These are phyloP conservation scores for Fistulifera solaris DNA, from an alignment of 108 stramenopile genomes.

Conservation along the genomic window DNA sequence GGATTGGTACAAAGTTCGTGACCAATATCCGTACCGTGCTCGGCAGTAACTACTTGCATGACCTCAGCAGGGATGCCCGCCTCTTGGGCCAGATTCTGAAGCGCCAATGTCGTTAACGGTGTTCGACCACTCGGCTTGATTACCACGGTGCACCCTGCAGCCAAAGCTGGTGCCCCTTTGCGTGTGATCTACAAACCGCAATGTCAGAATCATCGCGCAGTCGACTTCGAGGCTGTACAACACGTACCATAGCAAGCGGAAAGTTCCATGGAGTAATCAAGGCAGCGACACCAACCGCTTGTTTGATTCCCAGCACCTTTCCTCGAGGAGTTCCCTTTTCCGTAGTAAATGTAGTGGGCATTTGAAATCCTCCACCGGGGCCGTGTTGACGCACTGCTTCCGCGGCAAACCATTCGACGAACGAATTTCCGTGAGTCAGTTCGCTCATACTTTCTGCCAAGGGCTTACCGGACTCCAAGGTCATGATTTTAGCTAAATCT, in stretches of 20 bases:
- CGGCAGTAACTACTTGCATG: slow-evolving; percentile 60
- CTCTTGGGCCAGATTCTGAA: slow-evolving; percentile 47
- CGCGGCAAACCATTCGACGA: slow-evolving; percentile 83
- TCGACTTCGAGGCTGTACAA: no score
- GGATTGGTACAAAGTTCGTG: slow-evolving; percentile 60
- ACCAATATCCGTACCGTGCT: slow-evolving; percentile 44
- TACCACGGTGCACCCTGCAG: slow-evolving; percentile 82
- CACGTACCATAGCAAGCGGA: slow-evolving; percentile 79
- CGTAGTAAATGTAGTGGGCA: slow-evolving; percentile 49
- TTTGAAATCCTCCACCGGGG: slow-evolving; percentile 55
- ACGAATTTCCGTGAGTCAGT: slow-evolving; percentile 72
- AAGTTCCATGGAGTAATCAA: slow-evolving; percentile 98
- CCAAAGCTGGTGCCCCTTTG: slow-evolving; percentile 87
- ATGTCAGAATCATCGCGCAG: no score
- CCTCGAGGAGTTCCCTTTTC: slow-evolving; percentile 40
- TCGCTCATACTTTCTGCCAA: slow-evolving; percentile 81
- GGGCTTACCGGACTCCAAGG: slow-evolving; percentile 93
- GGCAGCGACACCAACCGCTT: slow-evolving; percentile 76
- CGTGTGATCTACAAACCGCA: slow-evolving; percentile 49
- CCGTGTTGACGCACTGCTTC: slow-evolving; percentile 76
- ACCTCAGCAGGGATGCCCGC: slow-evolving; percentile 78
- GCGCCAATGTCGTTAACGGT: slow-evolving; percentile 78
- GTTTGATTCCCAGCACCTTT: slow-evolving; percentile 57
- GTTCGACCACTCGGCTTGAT: slow-evolving; percentile 87
- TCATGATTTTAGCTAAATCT: slow-evolving; percentile 76